Conservation (phyloP, 2,329 filamentous ascomycete species). For the Aspergillus flavus region DNA sequence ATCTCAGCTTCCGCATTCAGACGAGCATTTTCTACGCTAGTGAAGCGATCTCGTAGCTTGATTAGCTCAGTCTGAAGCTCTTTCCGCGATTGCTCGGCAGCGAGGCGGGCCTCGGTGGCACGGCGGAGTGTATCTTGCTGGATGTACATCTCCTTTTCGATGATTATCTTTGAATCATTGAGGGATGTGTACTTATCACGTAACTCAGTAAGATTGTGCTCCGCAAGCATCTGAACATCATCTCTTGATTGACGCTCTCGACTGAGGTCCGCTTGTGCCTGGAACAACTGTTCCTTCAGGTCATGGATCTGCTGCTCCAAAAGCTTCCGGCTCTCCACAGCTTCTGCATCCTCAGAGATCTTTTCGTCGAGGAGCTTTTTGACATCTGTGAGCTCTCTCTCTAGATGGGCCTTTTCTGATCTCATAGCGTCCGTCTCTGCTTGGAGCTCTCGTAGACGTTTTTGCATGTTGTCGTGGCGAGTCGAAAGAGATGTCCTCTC, state of each 20-base stretch:
- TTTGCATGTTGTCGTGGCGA: constrained; percentile 78
- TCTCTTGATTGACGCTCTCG: constrained; percentile 90
- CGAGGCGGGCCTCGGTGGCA: constrained; percentile 76
- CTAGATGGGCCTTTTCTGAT: constrained; percentile 78
- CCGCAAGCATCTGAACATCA: constrained; percentile 85
- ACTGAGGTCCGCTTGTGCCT: constrained; percentile 84
- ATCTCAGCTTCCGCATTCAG: constrained; percentile 78
- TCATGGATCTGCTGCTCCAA: constrained; percentile 86
- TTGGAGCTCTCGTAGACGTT: constrained; percentile 78
- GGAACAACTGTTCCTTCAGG: constrained; percentile 81
- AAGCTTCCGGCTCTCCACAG: constrained; percentile 76
- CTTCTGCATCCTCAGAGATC: constrained; percentile 85
- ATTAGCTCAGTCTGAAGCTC: constrained; percentile 86
- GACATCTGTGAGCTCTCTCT: constrained; percentile 86
- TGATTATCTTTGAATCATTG: constrained; percentile 93
- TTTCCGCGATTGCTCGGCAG: constrained; percentile 84
- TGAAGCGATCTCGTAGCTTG: constrained; percentile 77
- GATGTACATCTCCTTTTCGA: constrained; percentile 95
- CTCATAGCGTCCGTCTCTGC: constrained; percentile 85
- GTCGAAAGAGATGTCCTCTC: constrained; percentile 71
- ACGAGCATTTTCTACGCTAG: constrained; percentile 82
- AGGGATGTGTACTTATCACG: constrained; percentile 83
- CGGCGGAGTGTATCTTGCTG: constrained; percentile 90
- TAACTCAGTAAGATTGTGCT: constrained; percentile 81
- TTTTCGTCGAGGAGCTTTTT: constrained; percentile 84